Evolutionary conservation across 768 basidiomycete species (phyloP).

Genomic region (Cyclocybe aegerita): DNA sequence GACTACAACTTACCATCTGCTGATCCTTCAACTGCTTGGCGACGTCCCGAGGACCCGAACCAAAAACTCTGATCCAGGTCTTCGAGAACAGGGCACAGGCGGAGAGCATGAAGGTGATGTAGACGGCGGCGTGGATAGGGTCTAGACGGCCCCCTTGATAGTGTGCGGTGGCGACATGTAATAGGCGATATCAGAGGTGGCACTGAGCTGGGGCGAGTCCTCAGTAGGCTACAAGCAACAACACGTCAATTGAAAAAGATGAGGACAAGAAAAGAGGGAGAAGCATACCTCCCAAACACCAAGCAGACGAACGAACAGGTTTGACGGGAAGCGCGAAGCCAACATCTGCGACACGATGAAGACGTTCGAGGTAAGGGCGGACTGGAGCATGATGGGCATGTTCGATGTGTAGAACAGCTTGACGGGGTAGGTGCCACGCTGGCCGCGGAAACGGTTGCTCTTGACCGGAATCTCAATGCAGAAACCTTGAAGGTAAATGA

Average conservation of each 20-base stretch:
- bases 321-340: constrained; percentile 84
- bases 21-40: constrained; percentile 99
- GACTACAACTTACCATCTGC: constrained; percentile 68
- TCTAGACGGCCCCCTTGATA: constrained; percentile 84
- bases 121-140: constrained; percentile 90
- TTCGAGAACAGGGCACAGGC: constrained; percentile 98
- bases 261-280: neutral
- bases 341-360: constrained; percentile 98
- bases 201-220: constrained; percentile 89
- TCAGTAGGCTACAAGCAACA: constrained; percentile 75
- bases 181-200: constrained; percentile 90
- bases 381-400: constrained; percentile 99
- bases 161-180: constrained; percentile 99
- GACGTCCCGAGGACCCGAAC: constrained; percentile 91
- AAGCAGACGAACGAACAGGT: constrained; percentile 85
- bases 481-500: constrained; percentile 98
- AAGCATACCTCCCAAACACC: constrained; percentile 95
- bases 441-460: constrained; percentile 94
- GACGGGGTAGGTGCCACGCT: constrained; percentile 92
- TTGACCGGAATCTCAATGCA: constrained; percentile 98
- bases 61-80: constrained; percentile 99
- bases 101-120: constrained; percentile 89
- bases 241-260: neutral
- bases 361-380: constrained; percentile 88
- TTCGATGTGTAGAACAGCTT: constrained; percentile 99